Evolutionary conservation across 371 early-diverging fungal genomes (phyloP).

Genomic region (Rhizopus delemar): DNA sequence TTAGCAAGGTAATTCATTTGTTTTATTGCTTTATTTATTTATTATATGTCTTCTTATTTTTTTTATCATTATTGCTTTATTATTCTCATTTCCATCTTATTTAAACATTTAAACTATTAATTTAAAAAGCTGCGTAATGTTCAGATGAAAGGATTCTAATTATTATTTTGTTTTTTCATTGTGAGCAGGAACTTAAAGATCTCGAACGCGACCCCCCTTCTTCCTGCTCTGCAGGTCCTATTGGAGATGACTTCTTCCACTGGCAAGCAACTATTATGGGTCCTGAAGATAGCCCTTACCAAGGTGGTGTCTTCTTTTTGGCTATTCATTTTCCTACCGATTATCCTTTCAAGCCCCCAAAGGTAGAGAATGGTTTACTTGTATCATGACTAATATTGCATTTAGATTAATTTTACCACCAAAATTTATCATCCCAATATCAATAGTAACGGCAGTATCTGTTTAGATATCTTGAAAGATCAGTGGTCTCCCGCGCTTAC

Average conservation of each 20-base stretch:
- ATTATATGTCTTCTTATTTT: too few species aligned
- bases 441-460: slow-evolving; percentile 97
- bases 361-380: slow-evolving; percentile 46
- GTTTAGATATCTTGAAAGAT: slow-evolving; percentile 96
- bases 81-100: too few species aligned
- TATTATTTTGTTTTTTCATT: neutral
- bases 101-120: too few species aligned
- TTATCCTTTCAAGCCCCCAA: slow-evolving; percentile 99
- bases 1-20: slow-evolving; percentile 16
- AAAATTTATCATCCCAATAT: slow-evolving; percentile 99
- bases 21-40: neutral
- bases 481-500: slow-evolving; percentile 99
- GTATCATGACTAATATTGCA: neutral
- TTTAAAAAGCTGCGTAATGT: too few species aligned
- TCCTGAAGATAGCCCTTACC: slow-evolving; percentile 74
- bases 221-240: slow-evolving; percentile 90
- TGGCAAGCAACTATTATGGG: slow-evolving; percentile 97
- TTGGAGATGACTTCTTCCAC: slow-evolving; percentile 84
- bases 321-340: slow-evolving; percentile 97
- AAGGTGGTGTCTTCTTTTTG: slow-evolving; percentile 94
- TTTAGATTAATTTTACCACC: slow-evolving; percentile 88
- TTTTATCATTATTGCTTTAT: too few species aligned
- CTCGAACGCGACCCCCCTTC: slow-evolving; percentile 93
- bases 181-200: slow-evolving; percentile 84
- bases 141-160: too few species aligned